Evolutionary conservation across 352 stramenopile species (phyloP).

Genomic region (Achlya hypogyna): DNA sequence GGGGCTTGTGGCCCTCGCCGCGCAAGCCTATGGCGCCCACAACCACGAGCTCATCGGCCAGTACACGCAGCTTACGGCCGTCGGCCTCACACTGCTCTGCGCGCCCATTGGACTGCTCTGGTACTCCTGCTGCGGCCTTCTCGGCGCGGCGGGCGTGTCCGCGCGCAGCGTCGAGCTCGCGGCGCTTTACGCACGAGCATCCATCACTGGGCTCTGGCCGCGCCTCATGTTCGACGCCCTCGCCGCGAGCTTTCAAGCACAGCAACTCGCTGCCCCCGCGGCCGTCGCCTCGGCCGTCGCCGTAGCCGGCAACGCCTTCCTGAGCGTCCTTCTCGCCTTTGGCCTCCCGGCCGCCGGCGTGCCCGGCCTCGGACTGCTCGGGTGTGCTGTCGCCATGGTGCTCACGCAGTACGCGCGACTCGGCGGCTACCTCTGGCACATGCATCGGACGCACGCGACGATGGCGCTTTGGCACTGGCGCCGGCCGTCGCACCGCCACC

Average conservation of each 20-base stretch:
- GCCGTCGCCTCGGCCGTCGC: neutral
- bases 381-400: neutral
- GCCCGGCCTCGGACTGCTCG: neutral
- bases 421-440: neutral
- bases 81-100: neutral
- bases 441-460: neutral
- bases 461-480: neutral
- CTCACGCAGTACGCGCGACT: neutral
- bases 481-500: neutral
- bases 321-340: neutral
- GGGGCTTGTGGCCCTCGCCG: conserved; percentile 70
- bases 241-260: neutral
- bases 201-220: neutral
- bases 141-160: neutral
- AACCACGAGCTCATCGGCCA: neutral
- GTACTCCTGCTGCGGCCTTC: neutral
- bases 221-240: neutral
- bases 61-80: neutral
- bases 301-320: neutral
- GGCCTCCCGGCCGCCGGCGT: neutral
- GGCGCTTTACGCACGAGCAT: neutral
- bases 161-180: neutral
- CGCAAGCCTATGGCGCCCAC: conserved; percentile 35
- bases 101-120: neutral
- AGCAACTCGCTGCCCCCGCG: neutral